Conservation (phyloP, 164 flowering plant genomes). For the Vitis cinerea region DNA sequence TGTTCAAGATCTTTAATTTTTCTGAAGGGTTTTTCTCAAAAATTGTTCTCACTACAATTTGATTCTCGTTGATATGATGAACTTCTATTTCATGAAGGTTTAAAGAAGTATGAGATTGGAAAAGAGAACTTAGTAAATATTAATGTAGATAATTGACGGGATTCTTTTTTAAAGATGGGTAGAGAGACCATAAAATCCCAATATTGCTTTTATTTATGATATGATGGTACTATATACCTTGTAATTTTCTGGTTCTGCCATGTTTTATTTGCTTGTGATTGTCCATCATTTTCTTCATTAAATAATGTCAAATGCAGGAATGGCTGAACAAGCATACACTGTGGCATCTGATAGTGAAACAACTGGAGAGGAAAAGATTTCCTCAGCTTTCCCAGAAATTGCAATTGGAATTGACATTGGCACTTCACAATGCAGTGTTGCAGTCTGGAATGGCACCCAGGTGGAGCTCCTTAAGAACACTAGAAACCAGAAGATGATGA, state of each 20-base stretch:
- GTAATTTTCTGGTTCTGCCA: neutral
- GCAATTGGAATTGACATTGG: slow-evolving; percentile 93
- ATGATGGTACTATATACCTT: too few species aligned
- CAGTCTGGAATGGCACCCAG: slow-evolving; percentile 81
- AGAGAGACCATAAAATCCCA: too few species aligned
- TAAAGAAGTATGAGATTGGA: too few species aligned
- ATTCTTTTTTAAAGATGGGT: too few species aligned
- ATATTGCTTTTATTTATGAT: too few species aligned
- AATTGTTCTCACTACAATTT: too few species aligned
- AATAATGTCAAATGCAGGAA: slow-evolving; percentile 32
- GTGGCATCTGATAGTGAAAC: slow-evolving; percentile 88
- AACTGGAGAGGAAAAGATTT: slow-evolving; percentile 58
- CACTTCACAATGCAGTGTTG: slow-evolving; percentile 82
- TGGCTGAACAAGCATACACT: slow-evolving; percentile 82
- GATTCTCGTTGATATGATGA: too few species aligned
- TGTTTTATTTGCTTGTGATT: neutral
- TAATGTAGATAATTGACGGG: too few species aligned
- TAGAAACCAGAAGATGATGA: slow-evolving; percentile 65
- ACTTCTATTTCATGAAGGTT: too few species aligned
- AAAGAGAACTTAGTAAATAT: too few species aligned
- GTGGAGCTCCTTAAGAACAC: slow-evolving; percentile 73
- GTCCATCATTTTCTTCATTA: neutral
- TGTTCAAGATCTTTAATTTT: too few species aligned
- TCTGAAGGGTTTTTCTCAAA: too few species aligned
- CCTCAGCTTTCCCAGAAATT: slow-evolving; percentile 50